phyloP scores from a whole-genome alignment of 2,329 filamentous ascomycete genomes.

The Neofusicoccum sp. region DNA sequence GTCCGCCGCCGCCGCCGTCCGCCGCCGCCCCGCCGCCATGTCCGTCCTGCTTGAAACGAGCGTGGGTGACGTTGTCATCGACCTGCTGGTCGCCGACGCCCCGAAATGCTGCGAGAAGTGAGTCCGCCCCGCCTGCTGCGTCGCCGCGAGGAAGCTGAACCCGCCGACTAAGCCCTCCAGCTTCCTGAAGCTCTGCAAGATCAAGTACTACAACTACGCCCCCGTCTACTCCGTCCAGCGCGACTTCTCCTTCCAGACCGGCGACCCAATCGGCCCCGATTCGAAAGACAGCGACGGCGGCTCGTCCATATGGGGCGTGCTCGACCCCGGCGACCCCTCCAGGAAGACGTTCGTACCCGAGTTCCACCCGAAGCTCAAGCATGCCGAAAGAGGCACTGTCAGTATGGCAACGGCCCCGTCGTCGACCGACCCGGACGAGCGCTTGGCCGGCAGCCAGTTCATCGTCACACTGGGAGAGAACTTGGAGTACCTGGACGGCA shows the following conservation, averaged over 20 bases:
- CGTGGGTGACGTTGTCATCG: slow-evolving; percentile 89
- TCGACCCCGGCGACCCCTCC: slow-evolving; percentile 60
- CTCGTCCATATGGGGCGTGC: slow-evolving; percentile 84
- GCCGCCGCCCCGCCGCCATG: slow-evolving; percentile 53
- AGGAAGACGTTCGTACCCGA: slow-evolving; percentile 80
- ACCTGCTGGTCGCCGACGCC: slow-evolving; percentile 83
- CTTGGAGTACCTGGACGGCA: slow-evolving; percentile 86
- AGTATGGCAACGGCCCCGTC: slow-evolving; percentile 94
- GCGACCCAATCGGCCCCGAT: slow-evolving; percentile 86
- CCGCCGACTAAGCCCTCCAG: slow-evolving; percentile 58
- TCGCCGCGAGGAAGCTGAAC: slow-evolving; percentile 52
- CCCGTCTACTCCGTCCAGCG: slow-evolving; percentile 91
- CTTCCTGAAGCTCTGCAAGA: slow-evolving; percentile 97
- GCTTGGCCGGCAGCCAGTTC: slow-evolving; percentile 87
- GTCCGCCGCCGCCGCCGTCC: background rate
- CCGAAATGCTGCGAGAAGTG: slow-evolving; percentile 95
- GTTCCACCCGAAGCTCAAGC: slow-evolving; percentile 83
- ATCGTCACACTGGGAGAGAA: slow-evolving; percentile 87
- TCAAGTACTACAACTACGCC: slow-evolving; percentile 98
- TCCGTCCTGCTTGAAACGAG: slow-evolving; percentile 93
- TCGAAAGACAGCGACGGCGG: slow-evolving; percentile 86
- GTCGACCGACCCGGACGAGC: slow-evolving; percentile 72
- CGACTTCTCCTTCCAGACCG: slow-evolving; percentile 93
- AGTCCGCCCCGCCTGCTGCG: slow-evolving; percentile 40
- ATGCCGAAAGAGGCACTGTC: slow-evolving; percentile 84